Percentiles rank a stretch among this genome's conserved stretches.
Conservation (phyloP, 371 early-diverging fungal species). For the Entomophthora muscae region DNA sequence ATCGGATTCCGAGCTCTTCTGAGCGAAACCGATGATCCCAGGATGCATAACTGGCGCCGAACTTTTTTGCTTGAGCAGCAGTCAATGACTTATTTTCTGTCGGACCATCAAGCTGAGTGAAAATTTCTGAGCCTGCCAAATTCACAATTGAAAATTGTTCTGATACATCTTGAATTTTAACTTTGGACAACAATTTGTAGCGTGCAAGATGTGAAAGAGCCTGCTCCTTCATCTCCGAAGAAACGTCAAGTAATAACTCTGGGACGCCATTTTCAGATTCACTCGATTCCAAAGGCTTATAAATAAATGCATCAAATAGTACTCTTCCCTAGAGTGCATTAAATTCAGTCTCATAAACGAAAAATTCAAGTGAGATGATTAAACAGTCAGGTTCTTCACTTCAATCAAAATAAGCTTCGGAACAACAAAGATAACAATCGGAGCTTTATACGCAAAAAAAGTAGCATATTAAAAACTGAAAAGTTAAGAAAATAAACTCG, state of each 20-base stretch:
- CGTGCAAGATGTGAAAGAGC: conserved; percentile 49
- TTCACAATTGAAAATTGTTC: conserved; percentile 25
- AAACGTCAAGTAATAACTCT: conserved; percentile 58
- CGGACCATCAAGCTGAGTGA: background rate
- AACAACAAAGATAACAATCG: background rate
- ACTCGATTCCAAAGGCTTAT: conserved; percentile 32
- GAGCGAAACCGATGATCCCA: conserved; percentile 5
- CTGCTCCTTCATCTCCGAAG: conserved; percentile 22
- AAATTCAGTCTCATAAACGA: background rate
- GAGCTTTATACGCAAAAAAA: no score
- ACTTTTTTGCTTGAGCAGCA: background rate
- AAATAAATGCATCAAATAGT: conserved; percentile 77
- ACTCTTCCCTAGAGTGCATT: conserved; percentile 46
- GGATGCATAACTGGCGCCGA: background rate
- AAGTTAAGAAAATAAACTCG: no score
- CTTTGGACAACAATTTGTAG: conserved; percentile 60
- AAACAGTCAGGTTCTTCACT: background rate
- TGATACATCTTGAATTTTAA: conserved; percentile 42
- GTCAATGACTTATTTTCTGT: background rate
- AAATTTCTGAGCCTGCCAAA: background rate
- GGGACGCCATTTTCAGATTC: conserved; percentile 35
- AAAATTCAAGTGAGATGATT: background rate
- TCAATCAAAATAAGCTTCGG: background rate
- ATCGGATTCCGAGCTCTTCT: conserved; percentile 22
- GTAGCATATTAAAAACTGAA: no score